phyloP scores from a whole-genome alignment of 2,329 filamentous ascomycete species.

The Aspergillus bombycis region DNA sequence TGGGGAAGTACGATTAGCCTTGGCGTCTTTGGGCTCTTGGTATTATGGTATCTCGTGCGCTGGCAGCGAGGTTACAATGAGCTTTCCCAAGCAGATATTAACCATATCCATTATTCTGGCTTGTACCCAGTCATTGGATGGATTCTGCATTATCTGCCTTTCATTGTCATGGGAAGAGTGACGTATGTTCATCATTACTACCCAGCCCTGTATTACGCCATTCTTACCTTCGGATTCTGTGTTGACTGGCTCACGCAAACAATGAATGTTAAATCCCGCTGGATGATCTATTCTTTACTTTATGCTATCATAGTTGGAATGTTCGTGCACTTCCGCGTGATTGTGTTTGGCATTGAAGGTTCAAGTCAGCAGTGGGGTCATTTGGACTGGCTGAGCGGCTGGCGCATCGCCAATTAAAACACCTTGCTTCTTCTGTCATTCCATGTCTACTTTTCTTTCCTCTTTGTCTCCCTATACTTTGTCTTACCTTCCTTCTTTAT shows the following conservation, averaged over 20 bases:
- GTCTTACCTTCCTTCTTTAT: neutral
- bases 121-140: slow-evolving; percentile 91
- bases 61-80: slow-evolving; percentile 96
- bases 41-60: slow-evolving; percentile 83
- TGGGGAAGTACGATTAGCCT: slow-evolving; percentile 88
- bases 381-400: slow-evolving; percentile 89
- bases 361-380: slow-evolving; percentile 81
- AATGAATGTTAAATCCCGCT: slow-evolving; percentile 65
- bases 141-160: slow-evolving; percentile 95
- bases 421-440: neutral
- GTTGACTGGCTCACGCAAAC: slow-evolving; percentile 79
- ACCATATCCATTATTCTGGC: slow-evolving; percentile 92
- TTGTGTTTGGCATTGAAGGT: slow-evolving; percentile 95
- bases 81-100: slow-evolving; percentile 76
- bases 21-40: slow-evolving; percentile 69
- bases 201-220: slow-evolving; percentile 95
- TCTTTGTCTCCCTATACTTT: slow-evolving; percentile 1
- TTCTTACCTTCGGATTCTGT: slow-evolving; percentile 84
- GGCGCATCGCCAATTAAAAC: slow-evolving; percentile 69
- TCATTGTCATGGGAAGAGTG: slow-evolving; percentile 96
- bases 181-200: slow-evolving; percentile 99
- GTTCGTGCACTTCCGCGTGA: slow-evolving; percentile 87
- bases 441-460: neutral
- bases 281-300: slow-evolving; percentile 70
- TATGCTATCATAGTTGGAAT: slow-evolving; percentile 77